phyloP scores from a whole-genome alignment of 768 basidiomycete genomes.

The Phanerochaete sordida region DNA sequence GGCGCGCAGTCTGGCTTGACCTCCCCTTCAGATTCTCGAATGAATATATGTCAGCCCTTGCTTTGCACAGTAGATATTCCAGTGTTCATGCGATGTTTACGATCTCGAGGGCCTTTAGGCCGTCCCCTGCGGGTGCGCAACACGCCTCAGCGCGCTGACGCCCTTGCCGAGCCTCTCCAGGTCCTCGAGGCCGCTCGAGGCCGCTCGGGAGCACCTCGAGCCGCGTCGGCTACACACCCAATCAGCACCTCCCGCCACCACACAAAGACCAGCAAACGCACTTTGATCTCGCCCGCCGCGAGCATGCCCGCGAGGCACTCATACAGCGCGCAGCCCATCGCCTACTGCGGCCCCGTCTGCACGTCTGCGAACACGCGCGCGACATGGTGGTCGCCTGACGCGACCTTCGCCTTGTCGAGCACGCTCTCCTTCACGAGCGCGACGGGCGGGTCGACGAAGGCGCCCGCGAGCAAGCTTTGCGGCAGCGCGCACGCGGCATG shows the following conservation, averaged over 20 bases:
- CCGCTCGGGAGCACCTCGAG: slow-evolving; percentile 24
- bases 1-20: too few relatives aligned
- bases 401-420: neutral
- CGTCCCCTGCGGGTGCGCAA: slow-evolving; percentile 35
- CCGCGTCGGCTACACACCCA: slow-evolving; percentile 15
- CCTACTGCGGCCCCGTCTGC: slow-evolving; percentile 1
- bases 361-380: slow-evolving; percentile 13
- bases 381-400: slow-evolving; percentile 8
- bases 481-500: neutral
- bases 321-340: slow-evolving; percentile 12
- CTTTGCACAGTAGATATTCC: too few relatives aligned
- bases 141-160: slow-evolving; percentile 25
- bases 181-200: slow-evolving; percentile 18
- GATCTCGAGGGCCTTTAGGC: too few relatives aligned
- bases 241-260: neutral
- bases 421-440: slow-evolving; percentile 1
- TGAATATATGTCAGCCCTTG: too few relatives aligned
- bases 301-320: slow-evolving; percentile 13
- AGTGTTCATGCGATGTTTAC: too few relatives aligned
- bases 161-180: slow-evolving; percentile 17
- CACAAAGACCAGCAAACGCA: neutral
- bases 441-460: neutral
- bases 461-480: neutral
- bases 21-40: too few relatives aligned
- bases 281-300: slow-evolving; percentile 15